Conservation (phyloP, 306 rosid genomes). For the Quercus parvula region DNA sequence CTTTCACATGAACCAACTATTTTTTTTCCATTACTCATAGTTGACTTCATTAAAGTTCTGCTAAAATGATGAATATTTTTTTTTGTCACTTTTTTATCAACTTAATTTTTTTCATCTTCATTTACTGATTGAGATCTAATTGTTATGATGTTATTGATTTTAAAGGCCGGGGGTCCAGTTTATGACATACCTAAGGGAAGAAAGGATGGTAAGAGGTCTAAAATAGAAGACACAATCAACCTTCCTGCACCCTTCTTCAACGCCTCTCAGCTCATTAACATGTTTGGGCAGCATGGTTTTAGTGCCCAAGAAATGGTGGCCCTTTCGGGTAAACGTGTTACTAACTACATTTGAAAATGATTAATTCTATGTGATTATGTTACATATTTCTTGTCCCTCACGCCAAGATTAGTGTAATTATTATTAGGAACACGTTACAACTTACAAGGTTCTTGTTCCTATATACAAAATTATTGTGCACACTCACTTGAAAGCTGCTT, state of each 20-base stretch:
- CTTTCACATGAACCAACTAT: no score
- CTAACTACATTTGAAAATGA: neutral
- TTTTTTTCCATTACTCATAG: no score
- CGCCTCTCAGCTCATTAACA: conserved; percentile 59
- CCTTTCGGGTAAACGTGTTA: conserved; percentile 55
- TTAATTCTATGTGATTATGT: neutral
- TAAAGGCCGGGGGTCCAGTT: conserved; percentile 79
- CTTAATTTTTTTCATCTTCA: neutral
- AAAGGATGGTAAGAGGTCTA: conserved; percentile 74
- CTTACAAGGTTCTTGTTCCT: neutral
- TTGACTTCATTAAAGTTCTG: no score
- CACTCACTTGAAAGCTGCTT: neutral
- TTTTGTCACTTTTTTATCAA: neutral
- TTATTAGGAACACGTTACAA: neutral
- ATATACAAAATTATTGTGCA: neutral
- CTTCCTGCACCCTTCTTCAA: conserved; percentile 61
- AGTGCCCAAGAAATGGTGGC: conserved; percentile 70
- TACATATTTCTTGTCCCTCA: neutral
- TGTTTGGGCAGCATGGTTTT: conserved; percentile 67
- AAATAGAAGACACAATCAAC: conserved; percentile 66
- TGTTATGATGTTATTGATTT: neutral
- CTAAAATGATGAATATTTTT: neutral
- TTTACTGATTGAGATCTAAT: neutral
- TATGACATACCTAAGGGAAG: conserved; percentile 81
- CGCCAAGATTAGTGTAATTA: neutral